phyloP scores from a whole-genome alignment of 2,329 filamentous ascomycete species.

The Sporothrix phasma region DNA sequence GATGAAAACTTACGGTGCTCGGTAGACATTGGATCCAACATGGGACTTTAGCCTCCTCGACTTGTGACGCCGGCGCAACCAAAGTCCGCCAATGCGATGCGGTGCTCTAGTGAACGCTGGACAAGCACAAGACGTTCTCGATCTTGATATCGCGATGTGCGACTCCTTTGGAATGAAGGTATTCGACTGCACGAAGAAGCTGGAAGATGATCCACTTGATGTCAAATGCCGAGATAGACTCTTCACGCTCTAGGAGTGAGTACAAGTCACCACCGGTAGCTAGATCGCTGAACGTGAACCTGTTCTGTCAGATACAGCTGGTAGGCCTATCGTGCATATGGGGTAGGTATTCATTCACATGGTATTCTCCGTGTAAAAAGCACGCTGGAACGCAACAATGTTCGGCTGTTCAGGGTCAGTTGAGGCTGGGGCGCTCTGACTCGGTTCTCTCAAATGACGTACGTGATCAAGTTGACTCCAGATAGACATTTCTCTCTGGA shows the following conservation, averaged over 20 bases:
- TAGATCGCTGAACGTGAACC: constrained; percentile 48
- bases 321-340: constrained; percentile 12
- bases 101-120: constrained; percentile 34
- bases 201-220: constrained; percentile 38
- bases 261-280: constrained; percentile 45
- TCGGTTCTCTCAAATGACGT: constrained; percentile 19
- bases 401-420: constrained; percentile 36
- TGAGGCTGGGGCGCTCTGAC: not conserved
- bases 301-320: constrained; percentile 19
- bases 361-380: constrained; percentile 38
- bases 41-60: constrained; percentile 34
- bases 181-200: constrained; percentile 35
- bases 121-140: constrained; percentile 42
- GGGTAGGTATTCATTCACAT: constrained; percentile 29
- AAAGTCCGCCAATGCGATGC: constrained; percentile 44
- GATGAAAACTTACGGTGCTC: constrained; percentile 39
- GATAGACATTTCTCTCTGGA: constrained; percentile 42
- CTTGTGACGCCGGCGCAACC: constrained; percentile 37
- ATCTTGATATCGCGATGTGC: constrained; percentile 46
- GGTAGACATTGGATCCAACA: constrained; percentile 38
- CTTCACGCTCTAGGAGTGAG: constrained; percentile 35
- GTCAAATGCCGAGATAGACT: constrained; percentile 32
- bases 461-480: constrained; percentile 46
- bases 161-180: constrained; percentile 40
- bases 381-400: constrained; percentile 41